Evolutionary conservation across 176 grass and related monocot genomes (phyloP).

Genomic region (Elymus sibiricus): DNA sequence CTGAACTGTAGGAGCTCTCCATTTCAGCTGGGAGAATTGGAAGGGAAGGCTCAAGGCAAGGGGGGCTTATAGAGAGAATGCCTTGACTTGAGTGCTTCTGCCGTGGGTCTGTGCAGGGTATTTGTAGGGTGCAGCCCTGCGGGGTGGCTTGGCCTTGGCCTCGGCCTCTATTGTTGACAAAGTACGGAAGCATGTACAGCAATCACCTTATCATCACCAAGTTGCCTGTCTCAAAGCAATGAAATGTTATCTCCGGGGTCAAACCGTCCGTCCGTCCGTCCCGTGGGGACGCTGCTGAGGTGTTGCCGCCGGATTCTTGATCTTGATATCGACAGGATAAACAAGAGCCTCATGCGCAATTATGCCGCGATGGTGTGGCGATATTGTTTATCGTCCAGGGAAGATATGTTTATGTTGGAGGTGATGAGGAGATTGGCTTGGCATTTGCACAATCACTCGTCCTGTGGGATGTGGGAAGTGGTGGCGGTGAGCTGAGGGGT

Average conservation of each 20-base stretch:
- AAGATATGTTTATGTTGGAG: slow-evolving; percentile 35
- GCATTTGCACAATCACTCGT: slow-evolving; percentile 34
- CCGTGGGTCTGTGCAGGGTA: slow-evolving; percentile 21
- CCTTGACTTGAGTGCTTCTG: slow-evolving; percentile 27
- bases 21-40: slow-evolving; percentile 24
- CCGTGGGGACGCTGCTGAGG: slow-evolving; percentile 32
- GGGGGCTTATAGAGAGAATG: slow-evolving; percentile 23
- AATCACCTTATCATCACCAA: slow-evolving; percentile 28
- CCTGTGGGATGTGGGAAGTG: slow-evolving; percentile 59
- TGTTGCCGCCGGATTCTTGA: slow-evolving; percentile 40
- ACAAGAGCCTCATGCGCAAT: slow-evolving; percentile 45
- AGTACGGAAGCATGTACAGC: background rate
- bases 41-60: background rate
- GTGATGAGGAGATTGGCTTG: slow-evolving; percentile 11
- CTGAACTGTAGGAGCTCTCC: slow-evolving; percentile 40
- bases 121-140: slow-evolving; percentile 42
- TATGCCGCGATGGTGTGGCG: slow-evolving; percentile 20
- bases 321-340: slow-evolving; percentile 45
- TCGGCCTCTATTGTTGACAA: slow-evolving; percentile 39
- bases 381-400: slow-evolving; percentile 34
- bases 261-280: slow-evolving; percentile 1
- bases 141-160: slow-evolving; percentile 1
- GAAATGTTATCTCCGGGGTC: slow-evolving; percentile 34
- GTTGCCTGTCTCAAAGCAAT: slow-evolving; percentile 23
- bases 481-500: slow-evolving; percentile 19